A percentile compares a stretch with the other conserved stretches of the same genome.
Evolutionary conservation across 1,139 yeast genomes (phyloP).

Genomic region (Protomyces pachydermus): DNA sequence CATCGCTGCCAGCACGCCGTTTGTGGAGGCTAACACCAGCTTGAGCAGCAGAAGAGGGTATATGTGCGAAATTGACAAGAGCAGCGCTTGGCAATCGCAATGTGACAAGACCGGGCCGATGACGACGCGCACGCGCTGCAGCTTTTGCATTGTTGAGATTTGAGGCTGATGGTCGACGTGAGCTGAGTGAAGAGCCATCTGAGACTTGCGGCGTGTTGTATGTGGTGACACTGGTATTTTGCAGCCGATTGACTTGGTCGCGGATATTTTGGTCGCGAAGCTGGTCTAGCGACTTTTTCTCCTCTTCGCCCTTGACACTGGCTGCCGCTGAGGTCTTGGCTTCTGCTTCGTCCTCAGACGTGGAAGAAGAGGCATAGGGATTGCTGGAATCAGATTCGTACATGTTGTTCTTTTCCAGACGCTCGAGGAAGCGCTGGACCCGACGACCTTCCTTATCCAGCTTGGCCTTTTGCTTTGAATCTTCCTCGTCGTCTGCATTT

Average conservation of each 20-base stretch:
- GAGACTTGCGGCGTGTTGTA: conserved; percentile 15
- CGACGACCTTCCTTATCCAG: conserved; percentile 90
- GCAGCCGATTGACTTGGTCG: conserved; percentile 19
- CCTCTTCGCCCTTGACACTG: conserved; percentile 21
- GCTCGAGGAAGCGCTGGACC: conserved; percentile 73
- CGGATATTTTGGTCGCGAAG: conserved; percentile 21
- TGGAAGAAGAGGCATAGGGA: conserved; percentile 30
- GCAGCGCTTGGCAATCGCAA: not conserved
- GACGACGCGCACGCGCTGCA: conserved; percentile 2
- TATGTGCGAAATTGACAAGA: conserved; percentile 4
- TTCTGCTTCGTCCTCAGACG: conserved; percentile 23
- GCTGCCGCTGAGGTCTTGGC: conserved; percentile 24
- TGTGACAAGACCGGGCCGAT: conserved; percentile 9
- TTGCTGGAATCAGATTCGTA: conserved; percentile 84
- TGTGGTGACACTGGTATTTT: conserved; percentile 17
- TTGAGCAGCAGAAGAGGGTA: conserved; percentile 7
- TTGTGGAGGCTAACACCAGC: not conserved
- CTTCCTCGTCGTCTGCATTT: conserved; percentile 50
- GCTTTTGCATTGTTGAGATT: conserved; percentile 12
- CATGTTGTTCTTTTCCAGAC: conserved; percentile 81
- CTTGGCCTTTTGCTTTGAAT: conserved; percentile 61
- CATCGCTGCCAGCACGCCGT: conserved; percentile 24
- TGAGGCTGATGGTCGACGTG: conserved; percentile 19
- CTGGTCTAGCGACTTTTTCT: conserved; percentile 17
- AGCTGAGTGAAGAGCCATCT: conserved; percentile 4